Conservation (phyloP, 1,284 basidiomycete genomes). For the Fomitiporia mediterranea region DNA sequence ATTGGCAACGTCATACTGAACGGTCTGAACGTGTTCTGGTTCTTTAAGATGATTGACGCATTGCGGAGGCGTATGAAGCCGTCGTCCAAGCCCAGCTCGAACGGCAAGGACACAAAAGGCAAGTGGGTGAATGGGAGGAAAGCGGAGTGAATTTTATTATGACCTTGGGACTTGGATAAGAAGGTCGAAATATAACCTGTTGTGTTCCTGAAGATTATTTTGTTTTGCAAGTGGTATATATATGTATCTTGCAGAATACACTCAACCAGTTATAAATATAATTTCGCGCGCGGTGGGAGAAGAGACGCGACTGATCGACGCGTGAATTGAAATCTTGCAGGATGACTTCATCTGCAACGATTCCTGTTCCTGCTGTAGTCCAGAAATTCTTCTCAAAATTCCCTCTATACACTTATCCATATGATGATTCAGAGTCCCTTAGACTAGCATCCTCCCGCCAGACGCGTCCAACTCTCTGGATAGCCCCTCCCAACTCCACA, state of each 20-base stretch:
- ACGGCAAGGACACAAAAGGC: conserved; percentile 10
- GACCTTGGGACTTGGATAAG: no score
- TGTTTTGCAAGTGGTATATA: no score
- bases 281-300: no score
- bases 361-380: conserved; percentile 34
- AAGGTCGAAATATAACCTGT: no score
- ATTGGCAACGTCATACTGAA: conserved; percentile 57
- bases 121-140: conserved; percentile 25
- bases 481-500: conserved; percentile 42
- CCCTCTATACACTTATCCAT: conserved; percentile 44
- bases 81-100: no score
- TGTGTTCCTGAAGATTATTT: no score
- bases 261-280: no score
- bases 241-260: not conserved
- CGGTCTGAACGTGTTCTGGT: conserved; percentile 71
- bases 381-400: conserved; percentile 48
- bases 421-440: conserved; percentile 29
- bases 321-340: no score
- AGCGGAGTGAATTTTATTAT: not conserved
- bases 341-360: conserved; percentile 15
- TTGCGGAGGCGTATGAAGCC: conserved; percentile 41
- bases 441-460: conserved; percentile 25
- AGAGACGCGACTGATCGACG: no score
- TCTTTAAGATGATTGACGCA: conserved; percentile 57
- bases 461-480: conserved; percentile 56